These are phyloP conservation scores for Beta lomatogona DNA, from an alignment of 179 eudicot species.

Conservation along the genomic window DNA sequence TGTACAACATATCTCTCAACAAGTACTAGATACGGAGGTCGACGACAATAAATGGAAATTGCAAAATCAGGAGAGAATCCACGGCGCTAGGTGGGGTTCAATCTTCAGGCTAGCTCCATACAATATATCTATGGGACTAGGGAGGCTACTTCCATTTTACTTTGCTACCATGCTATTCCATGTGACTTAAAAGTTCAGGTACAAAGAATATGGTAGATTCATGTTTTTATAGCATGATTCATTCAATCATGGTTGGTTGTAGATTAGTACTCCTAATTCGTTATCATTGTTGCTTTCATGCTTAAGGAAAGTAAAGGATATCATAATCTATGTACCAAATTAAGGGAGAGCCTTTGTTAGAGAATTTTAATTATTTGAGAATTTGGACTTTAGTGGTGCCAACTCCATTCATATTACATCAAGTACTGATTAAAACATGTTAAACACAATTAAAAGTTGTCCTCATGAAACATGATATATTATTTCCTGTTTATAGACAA, in stretches of 20 bases:
- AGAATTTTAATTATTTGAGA: neutral
- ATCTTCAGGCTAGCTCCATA: neutral
- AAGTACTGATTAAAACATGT: neutral
- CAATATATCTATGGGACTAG: neutral
- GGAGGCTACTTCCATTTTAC: neutral
- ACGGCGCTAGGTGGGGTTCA: neutral
- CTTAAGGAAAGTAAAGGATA: neutral
- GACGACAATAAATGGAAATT: neutral
- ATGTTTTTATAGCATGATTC: neutral
- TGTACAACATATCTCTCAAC: neutral
- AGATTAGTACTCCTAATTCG: neutral
- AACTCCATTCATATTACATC: neutral
- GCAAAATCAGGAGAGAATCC: neutral
- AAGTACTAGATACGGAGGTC: neutral
- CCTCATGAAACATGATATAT: neutral
- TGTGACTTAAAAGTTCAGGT: constrained; percentile 1
- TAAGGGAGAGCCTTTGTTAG: neutral
- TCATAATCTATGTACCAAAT: neutral
- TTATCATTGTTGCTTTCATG: neutral
- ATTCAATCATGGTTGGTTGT: neutral
- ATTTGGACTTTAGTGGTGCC: constrained; percentile 6
- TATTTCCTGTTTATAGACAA: too few relatives aligned
- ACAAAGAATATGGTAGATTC: neutral
- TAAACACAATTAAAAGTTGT: neutral
- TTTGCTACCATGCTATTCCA: neutral